Base-by-base conservation (phyloP, 805 yeast genomes). In the Kodamaea neixiangensis region DNA sequence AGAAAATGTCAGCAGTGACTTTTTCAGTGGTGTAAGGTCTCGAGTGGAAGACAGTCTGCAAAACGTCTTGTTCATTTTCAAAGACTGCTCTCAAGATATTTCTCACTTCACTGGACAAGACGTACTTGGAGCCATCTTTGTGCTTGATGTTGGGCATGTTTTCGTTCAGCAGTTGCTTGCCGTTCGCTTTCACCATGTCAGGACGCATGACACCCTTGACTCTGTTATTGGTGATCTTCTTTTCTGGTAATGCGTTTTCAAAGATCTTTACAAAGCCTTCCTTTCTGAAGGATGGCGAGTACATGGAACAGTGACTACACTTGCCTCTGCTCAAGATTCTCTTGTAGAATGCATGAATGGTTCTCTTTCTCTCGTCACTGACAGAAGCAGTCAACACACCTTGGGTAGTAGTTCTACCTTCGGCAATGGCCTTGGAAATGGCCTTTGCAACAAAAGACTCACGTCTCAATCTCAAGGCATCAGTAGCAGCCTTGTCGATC, bases 271-370 rank as follows among this genome's bases (percentile, higher is more conserved):
- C 81, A 64, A 83, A 86, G 0, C 99, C 99, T 66, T 94, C 99
- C 63, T 92, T 93, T 73, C 99, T 84, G 76, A 86, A 93, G 33
- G 86, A 77, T 49, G 99, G 98, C 42, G 97, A 90, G 68, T 77
- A 89, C 96, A 92, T 89, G 41, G 91, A 89, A 80, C 99, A 94
- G 71, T 92, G 91, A 62, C 89, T 96, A 80, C 99, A 94, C 69
- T 85, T 88, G 50, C 91, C 85, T 69, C 97, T 83, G 44, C 87
- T 69, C 55, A 89, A 72, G 46, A 92, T 69, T 60, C 81, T 81
- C 60, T 81, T 82, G 75, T 91, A 89, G 61, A 92, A 86, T 33
- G 86, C 90, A 51, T 83, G 86, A 56, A 90, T 77, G 50, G 83
- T 69, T 9, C 65, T 66, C 66, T 93, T 91, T 72, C 99, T 84